Percentiles rank a stretch among this genome's conserved stretches.
Conservation (phyloP, 352 stramenopile species). For the Pythium dissotocum region DNA sequence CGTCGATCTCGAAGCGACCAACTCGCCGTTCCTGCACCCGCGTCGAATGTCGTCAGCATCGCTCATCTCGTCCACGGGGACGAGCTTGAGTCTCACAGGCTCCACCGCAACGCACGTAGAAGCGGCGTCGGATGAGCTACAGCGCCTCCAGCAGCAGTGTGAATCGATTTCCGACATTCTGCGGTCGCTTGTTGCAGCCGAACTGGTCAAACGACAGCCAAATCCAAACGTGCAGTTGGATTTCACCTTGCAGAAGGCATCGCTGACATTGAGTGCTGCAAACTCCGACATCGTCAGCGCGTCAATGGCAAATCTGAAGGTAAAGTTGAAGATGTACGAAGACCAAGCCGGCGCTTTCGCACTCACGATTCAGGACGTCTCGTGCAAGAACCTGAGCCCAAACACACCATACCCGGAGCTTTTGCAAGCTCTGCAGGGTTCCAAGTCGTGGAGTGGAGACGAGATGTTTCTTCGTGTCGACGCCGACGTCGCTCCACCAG, state of each 20-base stretch:
- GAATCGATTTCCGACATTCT: conserved; percentile 47
- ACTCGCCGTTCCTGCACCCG: conserved; percentile 42
- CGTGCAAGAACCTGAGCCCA: conserved; percentile 64
- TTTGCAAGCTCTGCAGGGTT: conserved; percentile 43
- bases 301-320: conserved; percentile 41
- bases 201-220: conserved; percentile 41
- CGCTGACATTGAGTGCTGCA: conserved; percentile 55
- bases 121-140: conserved; percentile 45
- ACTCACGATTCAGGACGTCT: conserved; percentile 58
- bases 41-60: conserved; percentile 36
- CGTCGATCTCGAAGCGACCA: conserved; percentile 44
- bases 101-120: conserved; percentile 39
- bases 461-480: conserved; percentile 75
- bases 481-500: conserved; percentile 66
- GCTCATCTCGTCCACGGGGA: conserved; percentile 37
- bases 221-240: conserved; percentile 66
- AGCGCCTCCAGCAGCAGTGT: conserved; percentile 45
- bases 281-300: conserved; percentile 67
- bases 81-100: conserved; percentile 39
- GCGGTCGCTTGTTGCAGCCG: conserved; percentile 34
- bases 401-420: conserved; percentile 75
- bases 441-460: conserved; percentile 53
- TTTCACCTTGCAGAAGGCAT: conserved; percentile 57
- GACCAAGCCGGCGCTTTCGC: conserved; percentile 66
- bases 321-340: conserved; percentile 73